Evolutionary conservation across 371 early-diverging fungal genomes (phyloP), one percentile per base, ranked within the genome.

Genomic region (Batkoa obscura): DNA sequence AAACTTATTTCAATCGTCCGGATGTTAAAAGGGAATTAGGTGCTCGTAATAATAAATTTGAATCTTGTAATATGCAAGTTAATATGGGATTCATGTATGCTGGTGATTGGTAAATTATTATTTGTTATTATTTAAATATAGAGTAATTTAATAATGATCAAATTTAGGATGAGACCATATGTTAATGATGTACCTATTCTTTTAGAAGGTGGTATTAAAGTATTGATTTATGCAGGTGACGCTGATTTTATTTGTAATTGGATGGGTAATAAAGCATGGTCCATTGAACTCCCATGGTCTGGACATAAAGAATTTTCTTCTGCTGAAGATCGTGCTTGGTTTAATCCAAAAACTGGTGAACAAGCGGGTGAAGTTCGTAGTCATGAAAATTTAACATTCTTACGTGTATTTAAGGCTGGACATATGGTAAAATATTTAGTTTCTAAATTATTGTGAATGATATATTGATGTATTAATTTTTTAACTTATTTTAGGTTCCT

Each of bases 241-340:
- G 83, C 83, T 2, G 86, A 86, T 63, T 84, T 73, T 60, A 84
- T 85, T 51, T 86, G 89, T 73, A 88, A 88, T 67, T 91, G 90
- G 90, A 79, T 85, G 63, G 93, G 93, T 54, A 93, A 90, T 78
- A 87, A 87, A 73, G 91, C 88, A 1, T 93, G 90, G 90, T 69
- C 85, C 4, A 58, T 78, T 39, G 78, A 70, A 23, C 69, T 95
- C 49, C 78, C 79, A 39, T 95, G 96, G 96, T 62, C 68, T 39
- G 90, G 89, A 38, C 67, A 76, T 58, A 58, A 67, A 3, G 81
- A 73, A 33, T 88, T 85, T 67, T 59, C 69, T 36, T 57, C 69
- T 35, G 79, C 81, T 42, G 70, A 79, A 57, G 82, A 83, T 59
- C 62, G 62, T 38, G 63, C 68, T 42, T 83, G 81, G 80, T 51